Percentiles rank a stretch among this genome's conserved stretches.
phyloP scores from a whole-genome alignment of 345 rosid genomes.

The Populus deltoides region DNA sequence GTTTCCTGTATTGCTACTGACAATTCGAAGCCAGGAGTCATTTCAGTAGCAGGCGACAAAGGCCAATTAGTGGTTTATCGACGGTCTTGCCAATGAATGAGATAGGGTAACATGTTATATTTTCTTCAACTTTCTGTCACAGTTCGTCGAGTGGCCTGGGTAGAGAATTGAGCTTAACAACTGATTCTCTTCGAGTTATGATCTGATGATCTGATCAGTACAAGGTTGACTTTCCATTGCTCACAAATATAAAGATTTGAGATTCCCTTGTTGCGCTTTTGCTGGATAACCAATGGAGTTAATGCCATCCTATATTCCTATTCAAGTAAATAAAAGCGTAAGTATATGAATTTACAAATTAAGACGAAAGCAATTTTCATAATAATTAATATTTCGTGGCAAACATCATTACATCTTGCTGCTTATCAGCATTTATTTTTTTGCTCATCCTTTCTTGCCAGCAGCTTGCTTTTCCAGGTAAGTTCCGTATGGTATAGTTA shows the following conservation, averaged over 20 bases:
- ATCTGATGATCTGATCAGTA: neutral
- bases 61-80: constrained; percentile 68
- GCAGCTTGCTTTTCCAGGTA: neutral
- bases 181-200: neutral
- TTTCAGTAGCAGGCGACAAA: constrained; percentile 53
- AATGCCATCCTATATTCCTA: no score
- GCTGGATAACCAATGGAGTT: neutral
- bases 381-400: no score
- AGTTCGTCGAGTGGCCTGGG: no score
- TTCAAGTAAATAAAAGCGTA: no score
- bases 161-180: no score
- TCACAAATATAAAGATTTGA: neutral
- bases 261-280: neutral
- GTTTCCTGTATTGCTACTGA: constrained; percentile 70
- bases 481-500: neutral
- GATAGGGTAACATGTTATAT: neutral
- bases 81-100: neutral
- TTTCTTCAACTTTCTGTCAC: neutral
- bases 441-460: neutral
- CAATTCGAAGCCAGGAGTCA: constrained; percentile 45
- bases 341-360: no score
- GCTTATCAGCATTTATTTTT: neutral
- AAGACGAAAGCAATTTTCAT: no score
- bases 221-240: neutral
- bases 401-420: neutral